Base-by-base conservation (phyloP, 306 rosid species). In the Prinsepia uniflora region DNA sequence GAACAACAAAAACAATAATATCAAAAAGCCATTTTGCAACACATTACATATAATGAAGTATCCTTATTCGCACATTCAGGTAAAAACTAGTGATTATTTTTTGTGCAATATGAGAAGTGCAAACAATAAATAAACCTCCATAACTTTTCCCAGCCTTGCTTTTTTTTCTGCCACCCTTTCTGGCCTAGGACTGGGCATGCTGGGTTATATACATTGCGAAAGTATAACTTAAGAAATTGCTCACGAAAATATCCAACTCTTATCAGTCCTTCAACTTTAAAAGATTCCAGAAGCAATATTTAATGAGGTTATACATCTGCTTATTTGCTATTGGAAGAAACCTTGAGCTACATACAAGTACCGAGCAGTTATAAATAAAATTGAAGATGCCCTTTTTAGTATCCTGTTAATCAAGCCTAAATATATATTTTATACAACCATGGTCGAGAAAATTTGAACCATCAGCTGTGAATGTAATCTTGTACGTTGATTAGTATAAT, bases 1-100 rank as follows among this genome's bases (percentile, higher is more conserved):
- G 78, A 41, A 19, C 67, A 24, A 14, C 50, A 70, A 76, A 67
- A 63, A 45, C 72, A 74, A 68, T 18, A 65, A 50, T 18, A 45
- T 39, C 41, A 70, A 45, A 39, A 62, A 43, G 39, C 40, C 13
- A 44, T 42, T 77, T 69, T 63, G 66, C 46, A 71, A 71, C 14
- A 61, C 53, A 43, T 6, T 19, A 5, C 17, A 72, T 44, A 54
- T 49, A 50, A 52, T 5, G 52, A 54, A 48, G 41, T 14, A 71
- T 20, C 18, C 55, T 58, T 8, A n/a, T 46, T 62, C 13, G 12
- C 46, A 52, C 60, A 42, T 54, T 36, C 19, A 42, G 39, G 41
- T 30, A 73, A 60, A 44, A 43, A 34, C 34, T 22, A 20, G 34
- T 9, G 39, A 62, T 62, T 43, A 34, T 62, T 63, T 53, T 68